A percentile compares a stretch with the other conserved stretches of the same genome.
Conservation (phyloP, 2,329 filamentous ascomycete genomes). For the Alternaria gansuensis region DNA sequence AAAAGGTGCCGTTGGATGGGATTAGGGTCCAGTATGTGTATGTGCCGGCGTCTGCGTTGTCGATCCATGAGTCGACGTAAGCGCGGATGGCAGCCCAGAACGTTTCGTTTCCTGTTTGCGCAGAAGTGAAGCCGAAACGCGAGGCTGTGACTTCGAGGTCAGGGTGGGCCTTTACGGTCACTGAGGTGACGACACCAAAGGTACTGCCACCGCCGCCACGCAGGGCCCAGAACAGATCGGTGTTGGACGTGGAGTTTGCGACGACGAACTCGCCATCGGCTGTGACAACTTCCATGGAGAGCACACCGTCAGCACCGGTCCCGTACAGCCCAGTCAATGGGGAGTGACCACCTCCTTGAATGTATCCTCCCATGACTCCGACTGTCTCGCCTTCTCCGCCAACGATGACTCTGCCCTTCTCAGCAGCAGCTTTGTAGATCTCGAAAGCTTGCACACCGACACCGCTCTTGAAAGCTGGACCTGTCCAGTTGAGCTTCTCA, state of each 20-base stretch:
- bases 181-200: slow-evolving; percentile 47
- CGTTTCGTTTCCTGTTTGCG: slow-evolving; percentile 45
- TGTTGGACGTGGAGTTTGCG: slow-evolving; percentile 43
- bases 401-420: slow-evolving; percentile 60
- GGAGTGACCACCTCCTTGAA: slow-evolving; percentile 64
- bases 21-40: slow-evolving; percentile 49
- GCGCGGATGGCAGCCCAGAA: slow-evolving; percentile 48
- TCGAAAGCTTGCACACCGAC: slow-evolving; percentile 64
- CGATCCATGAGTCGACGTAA: slow-evolving; percentile 45
- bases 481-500: slow-evolving; percentile 50
- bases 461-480: slow-evolving; percentile 64
- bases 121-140: slow-evolving; percentile 46
- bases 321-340: slow-evolving; percentile 60
- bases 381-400: slow-evolving; percentile 63
- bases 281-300: slow-evolving; percentile 47
- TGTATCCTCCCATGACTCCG: slow-evolving; percentile 59
- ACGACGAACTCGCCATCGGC: slow-evolving; percentile 44
- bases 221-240: slow-evolving; percentile 51
- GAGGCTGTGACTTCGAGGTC: slow-evolving; percentile 44
- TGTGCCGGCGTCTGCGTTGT: slow-evolving; percentile 50
- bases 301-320: slow-evolving; percentile 50
- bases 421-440: slow-evolving; percentile 61
- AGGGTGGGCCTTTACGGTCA: slow-evolving; percentile 49
- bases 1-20: slow-evolving; percentile 46
- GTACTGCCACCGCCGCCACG: slow-evolving; percentile 49